These are phyloP conservation scores for Salix koriyanagi DNA, from an alignment of 345 rosid species.

Conservation along the genomic window DNA sequence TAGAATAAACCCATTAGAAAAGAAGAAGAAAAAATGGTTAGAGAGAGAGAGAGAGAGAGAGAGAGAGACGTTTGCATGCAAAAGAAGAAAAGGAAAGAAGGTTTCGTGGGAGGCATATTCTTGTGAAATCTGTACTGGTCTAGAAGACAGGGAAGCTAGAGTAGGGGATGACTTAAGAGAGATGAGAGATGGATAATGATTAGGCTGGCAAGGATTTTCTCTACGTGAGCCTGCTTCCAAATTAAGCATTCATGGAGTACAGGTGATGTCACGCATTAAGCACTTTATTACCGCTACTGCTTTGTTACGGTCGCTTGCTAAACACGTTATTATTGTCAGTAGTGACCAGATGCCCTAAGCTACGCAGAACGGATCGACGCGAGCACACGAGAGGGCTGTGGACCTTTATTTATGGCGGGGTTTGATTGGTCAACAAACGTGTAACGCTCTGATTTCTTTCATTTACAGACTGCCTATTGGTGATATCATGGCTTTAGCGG, in stretches of 20 bases:
- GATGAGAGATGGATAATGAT: neutral
- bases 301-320: slow-evolving; percentile 24
- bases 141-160: neutral
- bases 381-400: slow-evolving; percentile 4
- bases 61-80: no score
- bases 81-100: neutral
- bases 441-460: slow-evolving; percentile 1
- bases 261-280: slow-evolving; percentile 28
- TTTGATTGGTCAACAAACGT: slow-evolving; percentile 2
- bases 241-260: slow-evolving; percentile 22
- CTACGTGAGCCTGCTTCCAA: slow-evolving; percentile 9
- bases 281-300: neutral
- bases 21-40: neutral
- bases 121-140: neutral
- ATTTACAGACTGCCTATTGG: neutral
- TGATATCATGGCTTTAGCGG: slow-evolving; percentile 18
- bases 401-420: neutral
- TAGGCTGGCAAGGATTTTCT: neutral
- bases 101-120: neutral
- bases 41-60: neutral
- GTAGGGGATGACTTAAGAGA: neutral
- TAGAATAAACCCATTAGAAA: neutral
- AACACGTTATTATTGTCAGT: slow-evolving; percentile 19
- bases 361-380: neutral
- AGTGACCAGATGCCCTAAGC: neutral